Percentiles rank a stretch among this genome's conserved stretches.
These are phyloP conservation scores for Abrus precatorius DNA, from an alignment of 306 rosid species.

Conservation along the genomic window DNA sequence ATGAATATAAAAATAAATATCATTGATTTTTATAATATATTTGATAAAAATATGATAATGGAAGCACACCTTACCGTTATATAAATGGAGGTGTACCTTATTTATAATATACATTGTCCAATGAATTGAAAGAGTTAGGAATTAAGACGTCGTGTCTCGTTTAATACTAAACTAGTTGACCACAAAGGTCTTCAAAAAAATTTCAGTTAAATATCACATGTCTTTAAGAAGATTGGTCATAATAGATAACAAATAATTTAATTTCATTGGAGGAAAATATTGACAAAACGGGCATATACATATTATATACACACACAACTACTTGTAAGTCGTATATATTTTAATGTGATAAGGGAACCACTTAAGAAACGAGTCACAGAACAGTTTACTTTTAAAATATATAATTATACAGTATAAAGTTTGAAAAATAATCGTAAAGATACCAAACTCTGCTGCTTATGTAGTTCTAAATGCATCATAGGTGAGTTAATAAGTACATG, in stretches of 20 bases:
- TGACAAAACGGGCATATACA: too few species aligned
- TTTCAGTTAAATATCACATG: conserved; percentile 1
- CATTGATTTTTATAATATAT: neutral
- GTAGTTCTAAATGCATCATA: neutral
- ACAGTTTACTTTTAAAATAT: neutral
- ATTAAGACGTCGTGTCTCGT: conserved; percentile 12
- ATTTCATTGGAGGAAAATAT: neutral
- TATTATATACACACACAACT: too few species aligned
- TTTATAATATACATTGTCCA: neutral
- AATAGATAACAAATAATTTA: neutral
- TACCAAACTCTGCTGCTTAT: conserved; percentile 9
- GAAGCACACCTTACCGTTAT: conserved; percentile 10
- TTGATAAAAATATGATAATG: neutral
- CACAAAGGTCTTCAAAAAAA: neutral
- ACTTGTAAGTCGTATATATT: neutral
- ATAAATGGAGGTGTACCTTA: neutral
- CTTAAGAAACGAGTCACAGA: neutral
- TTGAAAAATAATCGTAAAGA: neutral
- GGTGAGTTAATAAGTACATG: too few species aligned
- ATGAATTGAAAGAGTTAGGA: neutral
- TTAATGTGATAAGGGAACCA: neutral
- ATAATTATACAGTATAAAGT: neutral
- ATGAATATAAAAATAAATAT: too few species aligned
- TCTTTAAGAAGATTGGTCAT: neutral
- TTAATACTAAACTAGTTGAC: conserved; percentile 37